Percentiles rank a stretch among this genome's conserved stretches.
These are phyloP conservation scores for Skeletonema marinoi DNA, from an alignment of 108 stramenopile genomes.

Conservation along the genomic window DNA sequence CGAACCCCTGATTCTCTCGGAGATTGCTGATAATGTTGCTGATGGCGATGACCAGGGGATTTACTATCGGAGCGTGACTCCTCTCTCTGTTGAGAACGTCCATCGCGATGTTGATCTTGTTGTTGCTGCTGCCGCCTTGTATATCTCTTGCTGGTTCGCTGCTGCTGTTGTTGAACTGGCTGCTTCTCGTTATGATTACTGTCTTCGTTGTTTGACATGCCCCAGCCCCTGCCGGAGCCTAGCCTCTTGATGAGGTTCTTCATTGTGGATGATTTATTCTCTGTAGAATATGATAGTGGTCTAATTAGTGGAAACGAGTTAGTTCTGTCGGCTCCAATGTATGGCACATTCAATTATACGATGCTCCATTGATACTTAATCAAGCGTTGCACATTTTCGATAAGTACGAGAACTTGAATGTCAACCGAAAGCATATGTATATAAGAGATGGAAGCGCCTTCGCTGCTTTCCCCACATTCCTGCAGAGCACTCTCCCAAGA, in stretches of 20 bases:
- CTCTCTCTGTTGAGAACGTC: not conserved
- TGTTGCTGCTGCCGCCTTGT: not conserved
- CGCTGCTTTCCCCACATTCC: too few relatives aligned
- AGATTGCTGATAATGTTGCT: not conserved
- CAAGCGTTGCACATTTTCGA: too few relatives aligned
- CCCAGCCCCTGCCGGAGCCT: not conserved
- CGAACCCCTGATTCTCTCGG: not conserved
- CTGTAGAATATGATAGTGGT: too few relatives aligned
- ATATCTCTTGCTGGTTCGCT: not conserved
- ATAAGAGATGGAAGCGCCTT: too few relatives aligned
- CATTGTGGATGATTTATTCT: not conserved
- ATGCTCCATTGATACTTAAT: too few relatives aligned
- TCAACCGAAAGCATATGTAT: too few relatives aligned
- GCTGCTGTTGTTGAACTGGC: not conserved
- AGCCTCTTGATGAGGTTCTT: conserved; percentile 1
- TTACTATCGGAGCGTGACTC: not conserved
- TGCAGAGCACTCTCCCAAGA: too few relatives aligned
- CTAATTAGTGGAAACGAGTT: too few relatives aligned
- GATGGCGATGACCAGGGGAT: not conserved
- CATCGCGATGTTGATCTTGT: not conserved
- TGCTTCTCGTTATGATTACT: not conserved
- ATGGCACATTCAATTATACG: too few relatives aligned
- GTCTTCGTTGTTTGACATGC: not conserved
- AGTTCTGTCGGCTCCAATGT: too few relatives aligned
- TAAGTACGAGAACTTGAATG: too few relatives aligned